Conservation (phyloP, 2,329 filamentous ascomycete species). For the Ascochyta rabiei region DNA sequence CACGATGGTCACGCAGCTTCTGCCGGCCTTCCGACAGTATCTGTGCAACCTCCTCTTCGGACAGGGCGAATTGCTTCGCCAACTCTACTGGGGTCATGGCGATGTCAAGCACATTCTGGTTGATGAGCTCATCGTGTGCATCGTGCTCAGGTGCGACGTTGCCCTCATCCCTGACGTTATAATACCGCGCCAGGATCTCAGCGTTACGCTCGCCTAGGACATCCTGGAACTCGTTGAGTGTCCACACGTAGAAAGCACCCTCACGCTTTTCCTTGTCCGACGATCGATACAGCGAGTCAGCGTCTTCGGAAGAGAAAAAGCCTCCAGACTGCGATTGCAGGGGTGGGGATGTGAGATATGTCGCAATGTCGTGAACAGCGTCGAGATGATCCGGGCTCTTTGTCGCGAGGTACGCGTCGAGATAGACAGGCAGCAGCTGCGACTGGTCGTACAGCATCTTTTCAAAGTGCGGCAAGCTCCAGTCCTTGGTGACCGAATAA, state of each 20-base stretch:
- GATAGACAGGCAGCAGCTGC: slow-evolving; percentile 79
- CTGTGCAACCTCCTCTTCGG: slow-evolving; percentile 69
- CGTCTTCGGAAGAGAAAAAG: slow-evolving; percentile 88
- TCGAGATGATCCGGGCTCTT: slow-evolving; percentile 75
- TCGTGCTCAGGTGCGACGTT: slow-evolving; percentile 85
- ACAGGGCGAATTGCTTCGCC: slow-evolving; percentile 74
- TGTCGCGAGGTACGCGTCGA: slow-evolving; percentile 80
- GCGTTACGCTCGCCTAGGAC: slow-evolving; percentile 73
- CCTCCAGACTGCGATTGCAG: slow-evolving; percentile 73
- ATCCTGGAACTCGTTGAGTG: slow-evolving; percentile 79
- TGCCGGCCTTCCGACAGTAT: slow-evolving; percentile 70
- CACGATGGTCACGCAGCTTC: slow-evolving; percentile 73
- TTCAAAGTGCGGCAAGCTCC: slow-evolving; percentile 95
- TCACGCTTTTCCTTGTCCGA: slow-evolving; percentile 83
- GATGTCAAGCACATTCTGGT: slow-evolving; percentile 85
- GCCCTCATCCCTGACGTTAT: slow-evolving; percentile 81
- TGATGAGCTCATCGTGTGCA: slow-evolving; percentile 90
- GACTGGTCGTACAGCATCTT: slow-evolving; percentile 96
- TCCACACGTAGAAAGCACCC: slow-evolving; percentile 96
- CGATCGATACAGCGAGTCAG: slow-evolving; percentile 78
- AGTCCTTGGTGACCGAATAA: slow-evolving; percentile 89
- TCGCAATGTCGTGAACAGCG: slow-evolving; percentile 79
- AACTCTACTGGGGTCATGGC: slow-evolving; percentile 71
- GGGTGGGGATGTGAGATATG: slow-evolving; percentile 79
- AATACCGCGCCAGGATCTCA: slow-evolving; percentile 79